Evolutionary conservation across 331 rosid genomes (phyloP).

Genomic region (Acacia concinna): DNA sequence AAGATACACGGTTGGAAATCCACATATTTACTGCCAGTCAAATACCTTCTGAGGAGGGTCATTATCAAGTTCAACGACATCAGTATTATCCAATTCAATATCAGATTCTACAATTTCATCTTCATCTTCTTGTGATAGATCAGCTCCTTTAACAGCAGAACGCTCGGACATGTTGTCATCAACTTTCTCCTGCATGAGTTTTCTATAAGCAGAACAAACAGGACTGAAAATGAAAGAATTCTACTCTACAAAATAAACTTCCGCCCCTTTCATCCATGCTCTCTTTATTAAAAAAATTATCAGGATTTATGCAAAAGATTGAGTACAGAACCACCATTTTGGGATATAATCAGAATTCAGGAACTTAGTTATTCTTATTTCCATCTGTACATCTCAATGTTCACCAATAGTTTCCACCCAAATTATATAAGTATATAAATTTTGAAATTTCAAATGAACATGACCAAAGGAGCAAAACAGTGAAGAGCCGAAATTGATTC

Average conservation of each 20-base stretch:
- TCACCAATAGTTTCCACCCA: not conserved
- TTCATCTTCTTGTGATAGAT: constrained; percentile 32
- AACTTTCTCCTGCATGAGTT: constrained; percentile 44
- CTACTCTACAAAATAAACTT: not conserved
- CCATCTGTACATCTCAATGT: not conserved
- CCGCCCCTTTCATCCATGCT: not conserved
- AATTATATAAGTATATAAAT: not conserved
- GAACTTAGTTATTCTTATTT: not conserved
- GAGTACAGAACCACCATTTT: not conserved
- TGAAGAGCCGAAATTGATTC: not conserved
- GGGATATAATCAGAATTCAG: not conserved
- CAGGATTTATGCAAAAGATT: not conserved
- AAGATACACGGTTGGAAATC: not conserved
- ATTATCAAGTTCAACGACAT: constrained; percentile 64
- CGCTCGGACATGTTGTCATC: constrained; percentile 28
- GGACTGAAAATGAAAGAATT: constrained; percentile 15
- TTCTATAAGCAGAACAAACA: constrained; percentile 8
- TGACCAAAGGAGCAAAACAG: not conserved
- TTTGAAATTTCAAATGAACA: not conserved
- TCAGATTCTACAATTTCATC: constrained; percentile 70
- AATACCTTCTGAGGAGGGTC: constrained; percentile 75
- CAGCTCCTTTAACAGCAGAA: constrained; percentile 30
- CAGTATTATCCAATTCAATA: constrained; percentile 67
- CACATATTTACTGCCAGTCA: not conserved
- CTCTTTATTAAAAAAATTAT: not conserved